Evolutionary conservation across 768 basidiomycete species (phyloP), one percentile per base, ranked within the genome.

Genomic region (Serendipita vermifera): DNA sequence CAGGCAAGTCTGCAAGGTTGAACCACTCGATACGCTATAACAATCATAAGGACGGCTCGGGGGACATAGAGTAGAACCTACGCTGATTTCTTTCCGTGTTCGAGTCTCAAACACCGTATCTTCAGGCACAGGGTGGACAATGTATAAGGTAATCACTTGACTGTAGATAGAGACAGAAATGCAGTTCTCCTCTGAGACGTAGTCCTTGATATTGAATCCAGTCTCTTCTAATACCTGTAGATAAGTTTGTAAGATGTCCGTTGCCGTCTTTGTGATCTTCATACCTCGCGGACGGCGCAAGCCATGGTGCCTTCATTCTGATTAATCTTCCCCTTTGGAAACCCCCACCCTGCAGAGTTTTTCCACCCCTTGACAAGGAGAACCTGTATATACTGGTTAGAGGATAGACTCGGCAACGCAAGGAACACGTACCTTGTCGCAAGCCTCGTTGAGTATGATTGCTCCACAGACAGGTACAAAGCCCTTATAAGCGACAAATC

Each of bases 311-410:
- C 80, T 67, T 99, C 96, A 58, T 86, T 79, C 67, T 93, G 84
- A 64, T 99, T 99, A 68, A 98, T 98, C 72, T 99, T 99, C n/a
- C 96, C 96, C 67, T 94, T 88, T 5, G 96, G 96, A 69, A 98
- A 99, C n/a, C 90, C 86, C 96, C 96, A 99, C 5, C 91, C 89
- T 2, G 96, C 87, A 17, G 85, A 87, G 33, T 89, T 81, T 69
- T 96, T 97, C 90, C 90, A 98, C 5, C 96, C 96, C 70, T 96
- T 92, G 58, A 99, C 96, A 58, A 99, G 78, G n/a, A 99, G 76
- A 65, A 89, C 92, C 93, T 97, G 65, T 3, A 13, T 3, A n/a
- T 20, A 54, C 53, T 48, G 56, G 33, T 27, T 39, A 55, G 59
- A n/a, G 56, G 55, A 54, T 54, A 20, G 51, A 31, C 51, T 17